Evolutionary conservation across 2,329 filamentous ascomycete genomes (phyloP), one percentile per base, ranked within the genome.

Genomic region (Fusarium longipes): DNA sequence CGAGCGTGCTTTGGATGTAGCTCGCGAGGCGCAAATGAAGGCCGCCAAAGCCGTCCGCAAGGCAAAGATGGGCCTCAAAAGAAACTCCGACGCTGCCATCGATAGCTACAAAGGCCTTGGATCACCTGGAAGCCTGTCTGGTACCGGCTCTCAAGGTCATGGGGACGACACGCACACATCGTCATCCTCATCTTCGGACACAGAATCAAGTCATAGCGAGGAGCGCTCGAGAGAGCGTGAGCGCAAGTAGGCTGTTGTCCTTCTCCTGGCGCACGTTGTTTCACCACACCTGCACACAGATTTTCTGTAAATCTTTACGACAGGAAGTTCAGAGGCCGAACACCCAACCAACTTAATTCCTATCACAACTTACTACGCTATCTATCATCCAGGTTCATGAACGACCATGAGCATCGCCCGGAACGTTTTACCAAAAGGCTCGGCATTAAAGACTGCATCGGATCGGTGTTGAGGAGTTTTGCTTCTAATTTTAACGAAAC

Each of bases 1-100:
- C 3, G 91, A 94, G 75, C 86, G 86, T 67, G 91, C 91, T 12
- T 65, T 79, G 51, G 73, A 76, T 42, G 76, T 73, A 29, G 78
- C 78, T 44, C 73, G 76, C 22, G 74, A 77, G 62, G 78, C 78
- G 24, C 77, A 78, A 22, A 53, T 76, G 35, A 78, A 76, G 61
- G 78, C 78, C 6, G 73, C 75, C 17, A 72, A 71, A 49, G 78
- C 77, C 8, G 67, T 86, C 67, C 81, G 81, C 52, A 81, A 83
- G 63, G 84, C 84, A 12, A 84, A 86, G 53, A 82, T 86, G 70
- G 74, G 77, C 33, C 72, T 72, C 29, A 77, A 78, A 65, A 78
- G 77, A 59, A 77, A 75, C 36, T 66, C 76, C 20, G 80, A 82
- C 51, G 78, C 82, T 18, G 75, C 79, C 27, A 81, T 83, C 12